Evolutionary conservation across 2,329 filamentous ascomycete species (phyloP), one percentile per base, ranked within the genome.

Genomic region (Talaromyces sp.): DNA sequence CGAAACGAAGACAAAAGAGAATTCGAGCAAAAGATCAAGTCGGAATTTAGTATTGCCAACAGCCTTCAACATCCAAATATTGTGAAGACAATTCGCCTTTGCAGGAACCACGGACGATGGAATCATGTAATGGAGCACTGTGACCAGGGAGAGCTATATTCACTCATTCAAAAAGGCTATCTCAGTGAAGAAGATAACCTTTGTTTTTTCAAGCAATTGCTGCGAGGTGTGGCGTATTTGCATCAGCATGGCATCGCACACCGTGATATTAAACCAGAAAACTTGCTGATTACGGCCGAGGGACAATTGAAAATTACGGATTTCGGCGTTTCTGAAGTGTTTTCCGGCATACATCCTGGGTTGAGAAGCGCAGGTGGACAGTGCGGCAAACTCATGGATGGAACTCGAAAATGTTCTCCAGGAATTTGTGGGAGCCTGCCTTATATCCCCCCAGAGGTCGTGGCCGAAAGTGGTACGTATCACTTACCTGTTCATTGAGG

Each of bases 51-150:
- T 73, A 92, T 96, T 65, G 90, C 90, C 62, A 93, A 93, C 78
- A 91, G 89, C 65, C 77, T 93, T 63, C 85, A 91, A 68, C 91
- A 96, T 71, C 90, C 91, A 56, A 96, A 96, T 73, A 90, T 96
- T 67, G 89, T 96, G 64, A 85, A 91, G 73, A 93, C 90, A 0
- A 78, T 92, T 59, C 85, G 88, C 31, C 81, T 96, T 6, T 95
- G 91, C 77, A 86, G 84, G 14, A 83, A 92, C 66, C 84, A 87
- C 66, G 86, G 85, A 32, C 86, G 88, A 43, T 96, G 90, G 89
- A 93, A 91, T 72, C 90, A 96, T 72, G 90, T 96, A 59, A 96
- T 96, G 92, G 91, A 96, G 72, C 96, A 90, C 73, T 96, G 92
- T 77, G 82, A 85, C 3, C 86, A 91, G 66, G 91, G 92, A 52